Conservation (phyloP, 2,329 filamentous ascomycete species). For the Coniella lustricola region DNA sequence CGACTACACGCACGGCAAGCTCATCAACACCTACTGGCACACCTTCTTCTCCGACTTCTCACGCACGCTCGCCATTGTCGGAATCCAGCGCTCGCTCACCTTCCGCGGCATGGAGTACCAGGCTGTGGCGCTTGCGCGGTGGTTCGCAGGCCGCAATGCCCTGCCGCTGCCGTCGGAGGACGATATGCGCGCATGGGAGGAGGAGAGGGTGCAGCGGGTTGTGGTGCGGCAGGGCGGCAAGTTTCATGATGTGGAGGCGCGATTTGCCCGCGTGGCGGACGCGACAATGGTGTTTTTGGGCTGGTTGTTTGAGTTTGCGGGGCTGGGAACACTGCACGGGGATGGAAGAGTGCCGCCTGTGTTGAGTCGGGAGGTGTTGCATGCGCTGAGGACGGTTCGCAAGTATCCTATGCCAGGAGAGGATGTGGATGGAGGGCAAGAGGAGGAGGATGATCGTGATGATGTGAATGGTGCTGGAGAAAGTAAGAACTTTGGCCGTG, state of each 20-base stretch:
- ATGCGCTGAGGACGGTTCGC: constrained; percentile 40
- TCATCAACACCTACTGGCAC: constrained; percentile 42
- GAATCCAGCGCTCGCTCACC: constrained; percentile 43
- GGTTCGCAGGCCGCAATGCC: constrained; percentile 36
- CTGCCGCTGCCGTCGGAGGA: constrained; percentile 29
- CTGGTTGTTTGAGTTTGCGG: constrained; percentile 40
- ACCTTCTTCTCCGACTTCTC: constrained; percentile 43
- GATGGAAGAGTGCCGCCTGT: constrained; percentile 40
- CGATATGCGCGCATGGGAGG: constrained; percentile 42
- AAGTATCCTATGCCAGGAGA: constrained; percentile 33
- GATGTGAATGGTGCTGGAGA: too few species aligned
- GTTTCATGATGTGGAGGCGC: constrained; percentile 49
- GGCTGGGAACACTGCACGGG: constrained; percentile 39
- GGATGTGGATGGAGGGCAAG: not conserved
- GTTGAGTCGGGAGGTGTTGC: constrained; percentile 34
- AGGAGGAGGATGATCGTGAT: not conserved
- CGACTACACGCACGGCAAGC: constrained; percentile 39
- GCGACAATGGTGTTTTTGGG: constrained; percentile 43
- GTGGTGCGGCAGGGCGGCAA: constrained; percentile 26
- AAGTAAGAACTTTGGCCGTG: not conserved
- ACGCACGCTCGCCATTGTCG: constrained; percentile 41
- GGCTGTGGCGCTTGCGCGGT: constrained; percentile 43
- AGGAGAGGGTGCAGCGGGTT: constrained; percentile 25
- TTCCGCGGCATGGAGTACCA: constrained; percentile 52
- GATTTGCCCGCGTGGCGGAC: constrained; percentile 28